Base-by-base conservation (phyloP, 148 eudicot species). In the Cornus kousa region DNA sequence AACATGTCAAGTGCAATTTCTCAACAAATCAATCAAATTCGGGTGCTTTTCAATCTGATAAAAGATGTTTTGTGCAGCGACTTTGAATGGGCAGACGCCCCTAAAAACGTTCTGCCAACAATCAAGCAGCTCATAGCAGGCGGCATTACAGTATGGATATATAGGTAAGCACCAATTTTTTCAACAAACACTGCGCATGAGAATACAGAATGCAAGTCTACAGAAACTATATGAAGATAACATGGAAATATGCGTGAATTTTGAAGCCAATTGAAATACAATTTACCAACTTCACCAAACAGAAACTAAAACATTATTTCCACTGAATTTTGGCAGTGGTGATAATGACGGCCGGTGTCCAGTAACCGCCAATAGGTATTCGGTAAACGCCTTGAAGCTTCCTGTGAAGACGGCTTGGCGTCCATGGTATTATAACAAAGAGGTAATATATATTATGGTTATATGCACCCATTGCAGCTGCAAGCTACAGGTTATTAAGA, bases 121-220 rank as follows among this genome's bases (percentile, higher is more conserved):
- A 76, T 80, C 70, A 59, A 72, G 60, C 19, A 80, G 65, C 80
- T 80, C 23, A 75, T 83, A 23, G 77, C 74, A 23, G 40, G 74
- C 48, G 82, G 77, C 77, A 68, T 83, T 23, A 55, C 73, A 7
- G 31, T 79, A 39, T 83, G 85, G 85, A 33, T 83, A 24, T 83
- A 79, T 20, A 83, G 85, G 85, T 83, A 5, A 33, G 70, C 66
- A 0, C 71, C 28, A 28, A 28, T 28, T 28, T 28, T 28, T 28
- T 1, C 28, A 28, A 1, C 28, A 28, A 28, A 43, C 6, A 9
- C 8, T 43, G 1, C 0, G 48, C 48, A 53, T 19, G 13, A 4
- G 59, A 53, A 43, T 43, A 9, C 1, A 4, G 4, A 53, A n/a
- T 37, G 19, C 48, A 11, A 37, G 5, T 70, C 14, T 50, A 9